phyloP scores from a whole-genome alignment of 139 green algal genomes.

The Chlorella sp. region DNA sequence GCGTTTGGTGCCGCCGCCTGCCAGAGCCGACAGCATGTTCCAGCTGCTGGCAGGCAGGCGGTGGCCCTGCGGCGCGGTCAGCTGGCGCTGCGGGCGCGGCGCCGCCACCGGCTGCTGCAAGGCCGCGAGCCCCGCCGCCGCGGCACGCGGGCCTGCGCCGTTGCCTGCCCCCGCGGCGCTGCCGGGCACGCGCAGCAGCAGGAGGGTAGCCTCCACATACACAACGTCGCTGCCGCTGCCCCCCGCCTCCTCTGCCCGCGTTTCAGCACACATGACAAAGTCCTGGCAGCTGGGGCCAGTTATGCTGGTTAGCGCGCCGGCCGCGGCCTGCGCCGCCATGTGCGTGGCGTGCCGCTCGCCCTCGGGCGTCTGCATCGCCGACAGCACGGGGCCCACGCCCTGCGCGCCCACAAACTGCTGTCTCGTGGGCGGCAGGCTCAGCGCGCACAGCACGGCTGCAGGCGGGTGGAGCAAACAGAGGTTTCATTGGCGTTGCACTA shows the following conservation, averaged over 20 bases:
- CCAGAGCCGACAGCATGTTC: conserved; percentile 67
- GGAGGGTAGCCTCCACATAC: conserved; percentile 49
- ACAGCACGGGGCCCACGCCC: not conserved
- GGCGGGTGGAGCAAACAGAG: too few relatives aligned
- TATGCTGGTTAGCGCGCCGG: conserved; percentile 43
- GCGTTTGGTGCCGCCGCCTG: conserved; percentile 52
- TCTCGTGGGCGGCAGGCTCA: conserved; percentile 56
- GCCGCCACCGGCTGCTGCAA: not conserved
- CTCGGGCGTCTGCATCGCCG: not conserved
- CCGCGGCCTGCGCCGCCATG: conserved; percentile 49
- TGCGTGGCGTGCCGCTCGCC: conserved; percentile 21
- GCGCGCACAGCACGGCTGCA: conserved; percentile 72
- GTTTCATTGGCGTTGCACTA: too few relatives aligned
- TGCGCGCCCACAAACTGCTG: conserved; percentile 6
- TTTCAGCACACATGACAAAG: conserved; percentile 69
- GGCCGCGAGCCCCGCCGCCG: not conserved
- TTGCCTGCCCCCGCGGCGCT: not conserved
- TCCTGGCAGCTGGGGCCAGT: conserved; percentile 65
- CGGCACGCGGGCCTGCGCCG: not conserved
- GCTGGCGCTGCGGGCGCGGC: conserved; percentile 1
- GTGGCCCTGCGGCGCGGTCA: not conserved
- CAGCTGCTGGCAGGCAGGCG: conserved; percentile 41
- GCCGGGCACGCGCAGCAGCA: conserved; percentile 39
- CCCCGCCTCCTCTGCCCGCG: not conserved
- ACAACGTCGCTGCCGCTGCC: conserved; percentile 14